These are phyloP conservation scores for Amaranthus tricolor DNA, from an alignment of 179 eudicot species.

Conservation along the genomic window DNA sequence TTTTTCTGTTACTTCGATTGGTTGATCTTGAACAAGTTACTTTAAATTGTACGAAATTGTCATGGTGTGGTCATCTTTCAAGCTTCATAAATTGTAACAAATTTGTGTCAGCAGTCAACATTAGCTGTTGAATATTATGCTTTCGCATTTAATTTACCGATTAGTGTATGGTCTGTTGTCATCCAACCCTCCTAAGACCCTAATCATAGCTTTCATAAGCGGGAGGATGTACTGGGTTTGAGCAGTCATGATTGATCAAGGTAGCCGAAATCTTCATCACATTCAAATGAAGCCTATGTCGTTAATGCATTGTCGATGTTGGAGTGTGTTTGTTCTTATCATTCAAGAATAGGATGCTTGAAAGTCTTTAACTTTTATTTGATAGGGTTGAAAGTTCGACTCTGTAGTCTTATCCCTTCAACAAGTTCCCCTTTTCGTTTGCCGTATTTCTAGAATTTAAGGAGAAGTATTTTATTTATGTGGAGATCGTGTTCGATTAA, in stretches of 20 bases:
- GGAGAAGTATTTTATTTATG: neutral
- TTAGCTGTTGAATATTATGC: neutral
- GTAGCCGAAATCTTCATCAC: neutral
- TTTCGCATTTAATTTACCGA: neutral
- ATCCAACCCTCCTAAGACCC: neutral
- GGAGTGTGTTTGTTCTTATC: neutral
- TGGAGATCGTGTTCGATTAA: neutral
- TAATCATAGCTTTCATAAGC: too few relatives aligned
- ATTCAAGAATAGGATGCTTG: neutral
- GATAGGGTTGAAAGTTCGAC: neutral
- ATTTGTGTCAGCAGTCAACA: neutral
- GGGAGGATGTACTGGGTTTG: neutral
- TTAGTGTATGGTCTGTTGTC: neutral
- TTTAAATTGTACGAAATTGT: neutral
- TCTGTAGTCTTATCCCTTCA: neutral
- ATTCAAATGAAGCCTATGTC: neutral
- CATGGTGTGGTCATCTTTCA: neutral
- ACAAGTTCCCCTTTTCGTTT: neutral
- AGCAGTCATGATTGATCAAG: neutral
- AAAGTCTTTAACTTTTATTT: neutral
- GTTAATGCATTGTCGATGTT: neutral
- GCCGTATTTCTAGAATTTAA: neutral
- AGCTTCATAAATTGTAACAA: neutral
- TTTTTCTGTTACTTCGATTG: neutral
- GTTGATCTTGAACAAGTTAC: neutral